Evolutionary conservation across 1,284 basidiomycete species (phyloP).

Genomic region (Rhodotorula sp.): DNA sequence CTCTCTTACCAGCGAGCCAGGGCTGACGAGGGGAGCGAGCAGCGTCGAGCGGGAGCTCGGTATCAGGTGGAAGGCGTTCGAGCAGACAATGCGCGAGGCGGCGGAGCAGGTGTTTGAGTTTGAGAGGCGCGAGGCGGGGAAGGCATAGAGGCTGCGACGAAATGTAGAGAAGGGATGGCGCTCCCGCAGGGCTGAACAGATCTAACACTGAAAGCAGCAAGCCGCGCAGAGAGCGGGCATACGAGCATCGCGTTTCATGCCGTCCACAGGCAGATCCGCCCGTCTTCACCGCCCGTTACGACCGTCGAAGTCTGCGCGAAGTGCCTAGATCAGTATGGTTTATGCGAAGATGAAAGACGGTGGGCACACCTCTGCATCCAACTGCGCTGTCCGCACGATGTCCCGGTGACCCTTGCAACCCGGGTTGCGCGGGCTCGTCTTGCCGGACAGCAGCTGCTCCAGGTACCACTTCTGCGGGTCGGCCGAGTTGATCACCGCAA

Average conservation of each 20-base stretch:
- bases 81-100: slow-evolving; percentile 55
- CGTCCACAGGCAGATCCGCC: slow-evolving; percentile 42
- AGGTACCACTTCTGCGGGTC: slow-evolving; percentile 39
- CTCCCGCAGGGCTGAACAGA: no score
- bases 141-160: no score
- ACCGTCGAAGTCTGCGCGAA: slow-evolving; percentile 32
- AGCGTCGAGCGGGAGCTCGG: slow-evolving; percentile 54
- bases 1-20: no score
- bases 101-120: slow-evolving; percentile 18
- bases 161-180: no score
- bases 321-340: neutral
- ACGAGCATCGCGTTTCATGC: neutral
- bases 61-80: slow-evolving; percentile 56
- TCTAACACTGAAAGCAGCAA: no score
- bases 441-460: slow-evolving; percentile 26
- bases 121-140: neutral
- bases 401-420: slow-evolving; percentile 39
- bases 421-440: slow-evolving; percentile 3
- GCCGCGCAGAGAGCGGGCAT: no score
- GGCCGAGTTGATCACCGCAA: slow-evolving; percentile 40
- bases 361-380: slow-evolving; percentile 27
- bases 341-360: neutral
- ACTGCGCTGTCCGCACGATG: slow-evolving; percentile 40
- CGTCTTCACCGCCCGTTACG: slow-evolving; percentile 44
- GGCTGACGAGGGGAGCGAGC: slow-evolving; percentile 27